These are phyloP conservation scores for Pichia terricola DNA, from an alignment of 1,139 yeast genomes.

Conservation along the genomic window DNA sequence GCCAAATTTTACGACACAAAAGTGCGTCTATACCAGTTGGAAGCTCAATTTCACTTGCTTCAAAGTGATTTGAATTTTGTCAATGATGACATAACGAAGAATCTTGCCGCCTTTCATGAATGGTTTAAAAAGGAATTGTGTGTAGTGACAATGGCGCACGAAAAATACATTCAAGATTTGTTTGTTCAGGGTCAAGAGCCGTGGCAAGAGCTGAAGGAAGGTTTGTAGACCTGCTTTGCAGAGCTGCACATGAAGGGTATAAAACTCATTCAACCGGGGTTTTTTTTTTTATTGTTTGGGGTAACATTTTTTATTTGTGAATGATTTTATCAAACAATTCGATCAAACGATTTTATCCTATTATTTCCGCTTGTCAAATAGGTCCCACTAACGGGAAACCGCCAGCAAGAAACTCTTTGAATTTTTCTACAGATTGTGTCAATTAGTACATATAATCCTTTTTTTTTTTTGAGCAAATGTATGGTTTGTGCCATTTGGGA, in stretches of 20 bases:
- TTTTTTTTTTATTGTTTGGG: too few relatives aligned
- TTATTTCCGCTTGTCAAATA: too few relatives aligned
- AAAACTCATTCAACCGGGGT: too few relatives aligned
- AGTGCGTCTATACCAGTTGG: slow-evolving; percentile 34
- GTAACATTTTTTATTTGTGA: too few relatives aligned
- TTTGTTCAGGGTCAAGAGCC: slow-evolving; percentile 17
- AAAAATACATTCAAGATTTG: slow-evolving; percentile 17
- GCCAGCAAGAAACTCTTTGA: too few relatives aligned
- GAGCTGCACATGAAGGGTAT: background rate
- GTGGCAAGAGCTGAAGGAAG: slow-evolving; percentile 12
- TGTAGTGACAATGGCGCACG: slow-evolving; percentile 16
- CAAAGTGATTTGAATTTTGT: slow-evolving; percentile 37
- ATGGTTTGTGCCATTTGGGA: too few relatives aligned
- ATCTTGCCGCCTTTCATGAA: slow-evolving; percentile 20
- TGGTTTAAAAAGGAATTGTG: slow-evolving; percentile 23
- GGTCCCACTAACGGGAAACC: too few relatives aligned
- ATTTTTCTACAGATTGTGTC: too few relatives aligned
- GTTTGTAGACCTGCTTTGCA: background rate
- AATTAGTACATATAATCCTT: too few relatives aligned
- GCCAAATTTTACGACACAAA: slow-evolving; percentile 35
- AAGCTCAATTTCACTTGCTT: slow-evolving; percentile 42
- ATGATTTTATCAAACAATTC: too few relatives aligned
- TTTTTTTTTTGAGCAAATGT: too few relatives aligned
- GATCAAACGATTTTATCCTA: too few relatives aligned
- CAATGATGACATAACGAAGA: slow-evolving; percentile 28